These are phyloP conservation scores for Pholiota adiposa DNA, from an alignment of 1,284 basidiomycete genomes.

Conservation along the genomic window DNA sequence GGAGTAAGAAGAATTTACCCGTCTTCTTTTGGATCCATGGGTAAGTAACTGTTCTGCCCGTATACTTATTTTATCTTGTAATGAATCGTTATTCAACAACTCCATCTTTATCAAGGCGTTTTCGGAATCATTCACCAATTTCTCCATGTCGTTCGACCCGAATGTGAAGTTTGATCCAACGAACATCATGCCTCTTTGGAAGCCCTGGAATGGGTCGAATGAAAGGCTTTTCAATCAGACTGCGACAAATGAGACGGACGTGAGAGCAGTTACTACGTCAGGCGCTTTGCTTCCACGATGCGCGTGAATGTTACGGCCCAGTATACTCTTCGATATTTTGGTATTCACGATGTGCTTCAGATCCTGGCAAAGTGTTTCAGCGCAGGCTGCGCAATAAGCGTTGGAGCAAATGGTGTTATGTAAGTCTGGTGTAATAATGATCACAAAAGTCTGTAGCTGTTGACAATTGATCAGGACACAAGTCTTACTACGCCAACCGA, in stretches of 20 bases:
- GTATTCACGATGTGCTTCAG: too few species aligned
- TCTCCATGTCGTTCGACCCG: background rate
- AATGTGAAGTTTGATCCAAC: background rate
- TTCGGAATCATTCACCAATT: background rate
- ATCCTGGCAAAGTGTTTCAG: too few species aligned
- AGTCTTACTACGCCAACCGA: too few species aligned
- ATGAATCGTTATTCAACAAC: too few species aligned
- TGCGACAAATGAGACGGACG: background rate
- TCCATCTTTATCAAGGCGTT: background rate
- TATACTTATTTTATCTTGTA: too few species aligned
- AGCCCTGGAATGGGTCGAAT: background rate
- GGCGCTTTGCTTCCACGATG: background rate
- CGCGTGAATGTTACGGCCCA: background rate
- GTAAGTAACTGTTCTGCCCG: slow-evolving; percentile 17
- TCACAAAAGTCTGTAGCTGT: too few species aligned
- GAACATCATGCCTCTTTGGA: background rate
- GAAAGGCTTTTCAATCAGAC: background rate
- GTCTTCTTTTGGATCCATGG: slow-evolving; percentile 52
- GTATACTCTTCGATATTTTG: too few species aligned
- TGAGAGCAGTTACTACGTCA: background rate
- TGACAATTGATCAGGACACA: too few species aligned
- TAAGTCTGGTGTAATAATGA: too few species aligned
- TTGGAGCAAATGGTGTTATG: too few species aligned
- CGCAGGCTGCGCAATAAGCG: too few species aligned
- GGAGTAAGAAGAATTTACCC: slow-evolving; percentile 30